Evolutionary conservation across 805 yeast species (phyloP), one percentile per base, ranked within the genome.

Genomic region (Monosporozyma yasuniensis): DNA sequence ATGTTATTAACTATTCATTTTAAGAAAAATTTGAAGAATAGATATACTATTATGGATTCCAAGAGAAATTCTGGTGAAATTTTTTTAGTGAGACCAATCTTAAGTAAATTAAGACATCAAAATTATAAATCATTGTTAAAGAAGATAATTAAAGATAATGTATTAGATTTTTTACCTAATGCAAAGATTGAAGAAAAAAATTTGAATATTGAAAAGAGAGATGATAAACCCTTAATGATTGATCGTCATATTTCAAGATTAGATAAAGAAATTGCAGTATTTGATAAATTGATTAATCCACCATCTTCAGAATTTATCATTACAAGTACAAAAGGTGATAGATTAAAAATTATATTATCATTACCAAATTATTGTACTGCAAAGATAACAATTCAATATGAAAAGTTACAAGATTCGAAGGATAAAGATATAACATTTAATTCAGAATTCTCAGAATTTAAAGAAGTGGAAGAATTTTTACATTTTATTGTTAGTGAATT

Each of bases 1-100:
- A 59, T 60, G 63, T 61, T 63, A 60, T 56, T 64, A 66, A 72
- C 67, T 1, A 61, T 60, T 50, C 66, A 57, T 66, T 73, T 60
- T 71, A 76, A 61, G 71, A 73, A 56, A 55, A 67, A 61, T 48
- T 45, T 61, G 32, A 64, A 47, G 46, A 58, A 50, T 54, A 63
- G 57, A 54, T 55, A 58, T 52, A 56, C 56, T 28, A 50, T 59
- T 1, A 34, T 52, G 4, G 46, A 46, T 11, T 22, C 34, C 2
- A 46, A 25, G 8, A 54, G 52, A 34, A 47, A 50, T 3, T 54
- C 52, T 14, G 49, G 52, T n/a, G 59, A 61, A 34, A 49, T 60
- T 3, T 43, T 65, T 19, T 52, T 66, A 19, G 48, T 66, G 34
- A 59, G 65, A 44, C 68, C 70, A 14, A 57, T 66, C 3, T 52